Percentiles rank a stretch among this genome's conserved stretches.
Evolutionary conservation across 2,329 filamentous ascomycete species (phyloP).

Genomic region (Erysiphe pisi): DNA sequence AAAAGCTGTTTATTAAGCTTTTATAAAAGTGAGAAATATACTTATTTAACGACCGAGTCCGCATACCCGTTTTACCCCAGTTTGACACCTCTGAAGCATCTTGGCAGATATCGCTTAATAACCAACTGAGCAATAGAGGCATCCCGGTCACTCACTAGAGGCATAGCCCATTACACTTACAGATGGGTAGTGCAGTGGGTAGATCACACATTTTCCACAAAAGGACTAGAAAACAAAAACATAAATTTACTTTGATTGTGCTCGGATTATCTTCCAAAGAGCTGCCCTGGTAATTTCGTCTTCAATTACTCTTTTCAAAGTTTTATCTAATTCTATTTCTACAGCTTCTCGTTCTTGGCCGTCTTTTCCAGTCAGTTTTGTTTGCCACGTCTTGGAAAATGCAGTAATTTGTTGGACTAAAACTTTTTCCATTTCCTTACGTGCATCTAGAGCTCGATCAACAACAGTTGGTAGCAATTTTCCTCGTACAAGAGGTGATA

Average conservation of each 20-base stretch:
- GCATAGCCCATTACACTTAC: too few relatives aligned
- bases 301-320: conserved; percentile 47
- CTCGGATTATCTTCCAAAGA: conserved; percentile 36
- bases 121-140: too few relatives aligned
- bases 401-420: conserved; percentile 52
- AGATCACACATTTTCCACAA: too few relatives aligned
- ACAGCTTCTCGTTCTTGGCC: conserved; percentile 40
- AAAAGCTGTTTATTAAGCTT: too few relatives aligned
- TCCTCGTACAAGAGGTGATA: conserved; percentile 40
- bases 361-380: conserved; percentile 42
- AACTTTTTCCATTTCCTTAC: conserved; percentile 54
- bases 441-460: conserved; percentile 46
- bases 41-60: too few relatives aligned
- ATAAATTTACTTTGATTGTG: conserved; percentile 29
- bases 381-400: conserved; percentile 51
- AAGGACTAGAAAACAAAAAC: too few relatives aligned
- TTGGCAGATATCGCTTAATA: too few relatives aligned
- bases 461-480: conserved; percentile 38
- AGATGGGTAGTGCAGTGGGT: too few relatives aligned
- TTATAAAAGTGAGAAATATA: too few relatives aligned
- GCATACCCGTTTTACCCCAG: too few relatives aligned
- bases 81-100: too few relatives aligned
- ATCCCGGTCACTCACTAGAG: too few relatives aligned
- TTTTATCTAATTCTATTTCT: conserved; percentile 47
- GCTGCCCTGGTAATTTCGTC: conserved; percentile 36